Base-by-base conservation (phyloP, 352 stramenopile genomes). In the Phytophthora chlamydospora region DNA sequence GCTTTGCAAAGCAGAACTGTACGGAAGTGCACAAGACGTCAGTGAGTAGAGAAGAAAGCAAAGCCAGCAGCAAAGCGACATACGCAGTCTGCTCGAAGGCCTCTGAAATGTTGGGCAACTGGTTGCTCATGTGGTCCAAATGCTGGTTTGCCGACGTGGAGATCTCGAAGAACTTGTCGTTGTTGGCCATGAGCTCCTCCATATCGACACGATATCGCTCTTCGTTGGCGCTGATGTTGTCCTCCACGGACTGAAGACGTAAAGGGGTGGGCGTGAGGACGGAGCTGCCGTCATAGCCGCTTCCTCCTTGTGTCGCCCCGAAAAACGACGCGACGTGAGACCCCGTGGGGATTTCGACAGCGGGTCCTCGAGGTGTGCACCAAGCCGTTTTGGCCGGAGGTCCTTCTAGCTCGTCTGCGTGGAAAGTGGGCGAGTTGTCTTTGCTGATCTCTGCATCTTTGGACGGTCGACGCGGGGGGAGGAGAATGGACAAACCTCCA, bases 81-180 rank as follows among this genome's bases (percentile, higher is more conserved):
- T 68, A 83, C 74, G 58, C 56, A 6, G 76, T 83, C 42, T 87
- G 33, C 13, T 82, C 54, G 35, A 68, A 74, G 4, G 58, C 57
- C 6, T 60, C 67, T 0, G 56, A 45, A 32, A 88, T 58, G 14
- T 40, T 59, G 0, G 82, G 82, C 5, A 91, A 45, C 4, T 86
- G 76, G 27, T 52, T 65, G n/a, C 87, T 70, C 10, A 91, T 63
- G 13, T 58, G 33, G 0, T 90, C 80, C 14, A 89, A 14, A 43
- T 91, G 80, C 39, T 87, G 74, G 13, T 42, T 65, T 21, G 83
- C 80, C 3, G 78, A 80, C 4, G 36, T 52, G 1, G 78, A 62
- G 45, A 91, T 85, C 52, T 90, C 80, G 6, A 91, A 44, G 43
- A 90, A 89, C 49, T 85, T 89, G 46, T 76, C 63, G 32, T 79